A percentile compares a stretch with the other conserved stretches of the same genome.
Conservation (phyloP, 1,284 basidiomycete genomes). For the Malassezia caprae region DNA sequence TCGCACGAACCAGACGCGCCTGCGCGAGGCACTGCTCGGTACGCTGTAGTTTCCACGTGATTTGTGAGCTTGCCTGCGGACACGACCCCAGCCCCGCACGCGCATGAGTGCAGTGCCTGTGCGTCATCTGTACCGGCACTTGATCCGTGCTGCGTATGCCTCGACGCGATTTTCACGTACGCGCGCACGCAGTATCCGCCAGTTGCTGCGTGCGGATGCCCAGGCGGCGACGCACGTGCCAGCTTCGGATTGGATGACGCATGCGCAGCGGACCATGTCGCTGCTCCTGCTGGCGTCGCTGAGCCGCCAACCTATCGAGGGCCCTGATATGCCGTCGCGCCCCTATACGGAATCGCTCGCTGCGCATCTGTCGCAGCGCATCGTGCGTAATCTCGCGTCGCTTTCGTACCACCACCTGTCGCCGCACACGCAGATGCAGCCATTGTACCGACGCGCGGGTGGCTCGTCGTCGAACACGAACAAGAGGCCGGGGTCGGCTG, state of each 20-base stretch:
- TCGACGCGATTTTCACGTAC: constrained; percentile 6
- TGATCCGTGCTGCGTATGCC: constrained; percentile 12
- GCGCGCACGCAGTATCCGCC: constrained; percentile 5
- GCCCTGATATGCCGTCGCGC: neutral
- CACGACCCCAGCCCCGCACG: too few relatives aligned
- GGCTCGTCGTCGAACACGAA: constrained; percentile 3
- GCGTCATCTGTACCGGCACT: constrained; percentile 10
- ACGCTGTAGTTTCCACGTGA: constrained; percentile 1
- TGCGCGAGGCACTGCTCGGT: constrained; percentile 12
- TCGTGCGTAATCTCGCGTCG: constrained; percentile 26
- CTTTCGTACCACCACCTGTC: constrained; percentile 42
- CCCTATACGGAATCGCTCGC: neutral
- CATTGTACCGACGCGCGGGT: constrained; percentile 13
- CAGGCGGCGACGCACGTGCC: neutral
- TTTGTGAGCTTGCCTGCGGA: neutral
- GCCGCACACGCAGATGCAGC: constrained; percentile 38
- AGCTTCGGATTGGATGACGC: neutral
- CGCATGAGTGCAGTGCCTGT: neutral
- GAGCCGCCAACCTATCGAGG: constrained; percentile 3
- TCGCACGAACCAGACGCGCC: constrained; percentile 15
- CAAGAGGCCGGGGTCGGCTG: neutral
- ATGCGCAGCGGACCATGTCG: constrained; percentile 10
- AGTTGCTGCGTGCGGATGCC: constrained; percentile 13
- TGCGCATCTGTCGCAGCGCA: constrained; percentile 19
- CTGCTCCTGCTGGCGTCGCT: constrained; percentile 4